Percentiles rank a stretch among this genome's conserved stretches.
Conservation (phyloP, 306 rosid genomes). For the Lablab purpureus region DNA sequence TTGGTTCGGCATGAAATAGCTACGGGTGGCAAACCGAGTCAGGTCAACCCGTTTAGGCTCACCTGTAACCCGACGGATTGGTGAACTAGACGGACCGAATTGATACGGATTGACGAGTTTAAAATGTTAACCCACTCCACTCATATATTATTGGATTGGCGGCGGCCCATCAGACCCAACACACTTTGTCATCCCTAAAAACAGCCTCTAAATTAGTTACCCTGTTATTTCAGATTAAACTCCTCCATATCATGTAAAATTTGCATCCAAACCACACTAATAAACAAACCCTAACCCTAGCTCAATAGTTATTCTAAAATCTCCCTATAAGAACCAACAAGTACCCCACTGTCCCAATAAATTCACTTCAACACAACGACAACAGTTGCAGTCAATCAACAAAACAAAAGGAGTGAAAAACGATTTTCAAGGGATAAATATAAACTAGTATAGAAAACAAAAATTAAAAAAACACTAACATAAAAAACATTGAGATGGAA, state of each 20-base stretch:
- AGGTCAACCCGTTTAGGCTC: too few relatives aligned
- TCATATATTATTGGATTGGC: too few relatives aligned
- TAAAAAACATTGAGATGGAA: slow-evolving; percentile 49
- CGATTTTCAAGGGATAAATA: not conserved
- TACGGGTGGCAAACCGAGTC: too few relatives aligned
- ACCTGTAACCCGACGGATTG: too few relatives aligned
- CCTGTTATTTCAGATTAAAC: too few relatives aligned
- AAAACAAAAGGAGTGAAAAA: not conserved
- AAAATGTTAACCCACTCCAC: too few relatives aligned
- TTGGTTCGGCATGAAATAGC: too few relatives aligned
- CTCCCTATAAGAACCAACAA: slow-evolving; percentile 30
- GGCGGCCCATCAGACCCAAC: too few relatives aligned
- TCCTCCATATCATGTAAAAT: slow-evolving; percentile 62
- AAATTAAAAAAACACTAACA: slow-evolving; percentile 58
- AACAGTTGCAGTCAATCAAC: not conserved
- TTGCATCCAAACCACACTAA: slow-evolving; percentile 57
- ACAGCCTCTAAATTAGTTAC: too few relatives aligned
- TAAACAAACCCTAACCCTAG: slow-evolving; percentile 55
- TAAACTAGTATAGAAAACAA: slow-evolving; percentile 33
- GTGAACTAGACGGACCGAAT: too few relatives aligned
- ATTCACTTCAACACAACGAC: slow-evolving; percentile 24
- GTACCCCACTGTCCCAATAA: slow-evolving; percentile 9
- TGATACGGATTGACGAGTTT: too few relatives aligned
- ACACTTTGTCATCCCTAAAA: too few relatives aligned
- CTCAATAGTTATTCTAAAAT: slow-evolving; percentile 36